These are phyloP conservation scores for Hypoxylon sp. DNA, from an alignment of 2,329 filamentous ascomycete genomes.

Conservation along the genomic window DNA sequence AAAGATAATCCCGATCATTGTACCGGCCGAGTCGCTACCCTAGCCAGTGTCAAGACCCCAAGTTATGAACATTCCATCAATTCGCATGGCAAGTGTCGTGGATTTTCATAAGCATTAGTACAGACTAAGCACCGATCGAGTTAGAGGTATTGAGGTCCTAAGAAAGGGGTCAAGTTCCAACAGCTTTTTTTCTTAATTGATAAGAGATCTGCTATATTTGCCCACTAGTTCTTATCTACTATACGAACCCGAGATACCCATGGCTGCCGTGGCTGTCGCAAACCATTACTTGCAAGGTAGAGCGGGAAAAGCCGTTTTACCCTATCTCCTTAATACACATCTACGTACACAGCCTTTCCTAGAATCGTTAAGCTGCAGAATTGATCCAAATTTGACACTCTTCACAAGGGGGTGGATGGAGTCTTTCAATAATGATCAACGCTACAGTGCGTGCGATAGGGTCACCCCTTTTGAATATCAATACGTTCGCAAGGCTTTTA, in stretches of 20 bases:
- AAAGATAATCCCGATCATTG: conserved; percentile 25
- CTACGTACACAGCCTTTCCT: conserved; percentile 8
- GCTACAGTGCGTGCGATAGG: conserved; percentile 3
- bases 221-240: neutral
- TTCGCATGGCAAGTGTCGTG: conserved; percentile 18
- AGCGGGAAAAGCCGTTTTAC: conserved; percentile 15
- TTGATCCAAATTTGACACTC: conserved; percentile 10
- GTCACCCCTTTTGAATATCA: conserved; percentile 7
- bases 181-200: neutral
- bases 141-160: conserved; percentile 28
- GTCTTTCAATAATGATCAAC: conserved; percentile 23
- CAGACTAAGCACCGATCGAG: conserved; percentile 27
- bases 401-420: conserved; percentile 6
- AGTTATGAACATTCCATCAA: conserved; percentile 25
- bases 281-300: conserved; percentile 1
- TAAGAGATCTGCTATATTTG: conserved; percentile 5
- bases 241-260: conserved; percentile 12
- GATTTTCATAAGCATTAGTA: conserved; percentile 15
- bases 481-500: conserved; percentile 1
- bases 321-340: neutral
- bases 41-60: conserved; percentile 27
- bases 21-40: conserved; percentile 27
- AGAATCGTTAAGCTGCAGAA: conserved; percentile 21
- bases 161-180: conserved; percentile 1
- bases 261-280: neutral